Conservation (phyloP, 1,284 basidiomycete species). For the Marasmius oreades region DNA sequence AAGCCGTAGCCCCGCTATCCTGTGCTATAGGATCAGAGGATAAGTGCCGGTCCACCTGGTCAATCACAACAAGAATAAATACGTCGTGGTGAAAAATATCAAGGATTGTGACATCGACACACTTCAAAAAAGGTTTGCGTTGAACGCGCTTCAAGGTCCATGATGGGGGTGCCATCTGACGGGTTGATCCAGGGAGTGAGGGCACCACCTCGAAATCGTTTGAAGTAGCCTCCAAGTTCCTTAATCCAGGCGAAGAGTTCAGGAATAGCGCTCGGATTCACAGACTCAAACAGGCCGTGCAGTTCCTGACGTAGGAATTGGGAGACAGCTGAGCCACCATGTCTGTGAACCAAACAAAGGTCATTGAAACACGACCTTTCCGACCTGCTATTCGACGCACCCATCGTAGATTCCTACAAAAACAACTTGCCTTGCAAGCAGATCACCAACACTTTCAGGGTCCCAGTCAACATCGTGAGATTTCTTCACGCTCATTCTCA, state of each 20-base stretch:
- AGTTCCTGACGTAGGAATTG: constrained; percentile 78
- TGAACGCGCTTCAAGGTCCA: constrained; percentile 82
- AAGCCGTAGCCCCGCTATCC: constrained; percentile 85
- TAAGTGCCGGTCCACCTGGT: constrained; percentile 60
- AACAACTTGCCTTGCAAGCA: constrained; percentile 70
- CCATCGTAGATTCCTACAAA: constrained; percentile 91
- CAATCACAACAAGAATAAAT: not conserved
- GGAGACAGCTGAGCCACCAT: constrained; percentile 77
- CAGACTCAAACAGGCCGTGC: constrained; percentile 76
- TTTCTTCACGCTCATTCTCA: constrained; percentile 62
- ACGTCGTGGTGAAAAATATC: constrained; percentile 4
- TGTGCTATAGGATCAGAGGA: constrained; percentile 59
- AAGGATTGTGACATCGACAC: constrained; percentile 19
- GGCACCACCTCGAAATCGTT: constrained; percentile 79
- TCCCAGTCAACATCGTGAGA: constrained; percentile 69
- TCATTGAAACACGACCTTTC: constrained; percentile 1
- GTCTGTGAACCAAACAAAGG: constrained; percentile 39
- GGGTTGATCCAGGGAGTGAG: constrained; percentile 64
- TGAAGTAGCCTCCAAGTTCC: constrained; percentile 84
- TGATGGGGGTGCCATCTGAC: constrained; percentile 37
- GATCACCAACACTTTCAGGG: constrained; percentile 51
- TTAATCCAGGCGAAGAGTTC: constrained; percentile 77
- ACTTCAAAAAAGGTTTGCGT: constrained; percentile 87
- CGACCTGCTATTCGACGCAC: constrained; percentile 36
- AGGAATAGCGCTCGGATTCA: constrained; percentile 62